Evolutionary conservation across 371 early-diverging fungal species (phyloP).

Genomic region (Apophysomyces variabilis): DNA sequence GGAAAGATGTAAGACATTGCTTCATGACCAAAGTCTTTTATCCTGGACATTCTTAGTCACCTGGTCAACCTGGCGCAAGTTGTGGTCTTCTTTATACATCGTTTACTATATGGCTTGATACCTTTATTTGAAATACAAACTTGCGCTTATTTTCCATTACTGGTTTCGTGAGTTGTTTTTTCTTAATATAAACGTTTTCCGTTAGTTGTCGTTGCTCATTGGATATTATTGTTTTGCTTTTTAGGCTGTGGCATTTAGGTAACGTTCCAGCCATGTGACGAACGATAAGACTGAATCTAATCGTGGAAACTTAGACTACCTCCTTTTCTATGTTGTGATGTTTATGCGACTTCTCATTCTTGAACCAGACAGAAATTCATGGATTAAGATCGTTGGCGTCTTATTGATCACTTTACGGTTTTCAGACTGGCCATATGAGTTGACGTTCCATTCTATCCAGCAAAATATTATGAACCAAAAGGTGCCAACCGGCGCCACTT

Average conservation of each 20-base stretch:
- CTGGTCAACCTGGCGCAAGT: conserved; percentile 51
- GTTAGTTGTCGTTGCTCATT: conserved; percentile 4
- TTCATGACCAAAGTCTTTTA: neutral
- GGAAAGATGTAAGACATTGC: conserved; percentile 42
- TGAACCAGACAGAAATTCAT: conserved; percentile 38
- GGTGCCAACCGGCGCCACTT: conserved; percentile 30
- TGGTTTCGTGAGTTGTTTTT: conserved; percentile 47
- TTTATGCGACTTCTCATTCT: conserved; percentile 49
- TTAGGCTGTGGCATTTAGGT: conserved; percentile 11
- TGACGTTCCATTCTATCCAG: conserved; percentile 33
- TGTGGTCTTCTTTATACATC: conserved; percentile 35
- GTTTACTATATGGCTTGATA: conserved; percentile 43
- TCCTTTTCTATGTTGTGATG: conserved; percentile 49
- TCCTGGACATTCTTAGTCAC: conserved; percentile 29
- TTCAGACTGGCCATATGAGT: conserved; percentile 56
- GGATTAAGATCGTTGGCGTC: conserved; percentile 45
- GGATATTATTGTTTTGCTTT: conserved; percentile 5
- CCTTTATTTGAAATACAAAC: conserved; percentile 51
- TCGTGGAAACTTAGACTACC: conserved; percentile 25
- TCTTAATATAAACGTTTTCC: neutral
- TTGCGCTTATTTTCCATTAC: conserved; percentile 47
- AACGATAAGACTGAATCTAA: neutral
- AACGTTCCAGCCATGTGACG: neutral
- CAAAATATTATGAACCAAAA: conserved; percentile 20
- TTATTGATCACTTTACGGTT: conserved; percentile 40